Conservation (phyloP, 441 rosid species). For the Dalechampia spathulata region DNA sequence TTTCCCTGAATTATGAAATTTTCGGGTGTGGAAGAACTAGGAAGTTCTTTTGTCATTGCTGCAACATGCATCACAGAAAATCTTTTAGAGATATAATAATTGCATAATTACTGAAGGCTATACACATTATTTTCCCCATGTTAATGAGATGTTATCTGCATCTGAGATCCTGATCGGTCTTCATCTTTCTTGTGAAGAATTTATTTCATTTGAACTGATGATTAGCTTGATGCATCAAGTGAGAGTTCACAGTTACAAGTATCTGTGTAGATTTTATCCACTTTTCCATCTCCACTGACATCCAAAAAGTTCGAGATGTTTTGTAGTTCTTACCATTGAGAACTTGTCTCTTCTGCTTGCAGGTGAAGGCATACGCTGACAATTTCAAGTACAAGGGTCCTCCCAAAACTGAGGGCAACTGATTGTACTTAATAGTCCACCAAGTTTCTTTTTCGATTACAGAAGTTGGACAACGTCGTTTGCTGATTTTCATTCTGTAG, state of each 20-base stretch:
- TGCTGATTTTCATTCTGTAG: slow-evolving; percentile 7
- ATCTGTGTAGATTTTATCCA: background rate
- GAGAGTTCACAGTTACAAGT: background rate
- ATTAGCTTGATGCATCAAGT: background rate
- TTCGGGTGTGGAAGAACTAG: background rate
- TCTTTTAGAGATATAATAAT: background rate
- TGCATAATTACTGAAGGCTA: no score
- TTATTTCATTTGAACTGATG: background rate
- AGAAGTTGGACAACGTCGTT: slow-evolving; percentile 11
- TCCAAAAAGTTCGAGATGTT: background rate
- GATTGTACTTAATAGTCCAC: slow-evolving; percentile 13
- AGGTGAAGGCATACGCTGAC: slow-evolving; percentile 80
- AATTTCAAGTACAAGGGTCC: slow-evolving; percentile 93
- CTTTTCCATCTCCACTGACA: background rate
- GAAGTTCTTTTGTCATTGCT: background rate
- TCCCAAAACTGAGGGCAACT: slow-evolving; percentile 36
- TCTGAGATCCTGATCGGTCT: background rate
- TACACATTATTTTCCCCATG: background rate
- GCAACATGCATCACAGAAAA: background rate
- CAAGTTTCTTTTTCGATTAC: slow-evolving; percentile 4
- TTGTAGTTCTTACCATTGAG: slow-evolving; percentile 5
- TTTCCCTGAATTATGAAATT: background rate
- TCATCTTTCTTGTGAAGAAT: background rate
- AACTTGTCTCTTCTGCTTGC: slow-evolving; percentile 14
- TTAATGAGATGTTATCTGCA: background rate